Percentiles rank a stretch among this genome's conserved stretches.
phyloP scores from a whole-genome alignment of 192 early-diverging fungal genomes.

The Coemansia sp. region DNA sequence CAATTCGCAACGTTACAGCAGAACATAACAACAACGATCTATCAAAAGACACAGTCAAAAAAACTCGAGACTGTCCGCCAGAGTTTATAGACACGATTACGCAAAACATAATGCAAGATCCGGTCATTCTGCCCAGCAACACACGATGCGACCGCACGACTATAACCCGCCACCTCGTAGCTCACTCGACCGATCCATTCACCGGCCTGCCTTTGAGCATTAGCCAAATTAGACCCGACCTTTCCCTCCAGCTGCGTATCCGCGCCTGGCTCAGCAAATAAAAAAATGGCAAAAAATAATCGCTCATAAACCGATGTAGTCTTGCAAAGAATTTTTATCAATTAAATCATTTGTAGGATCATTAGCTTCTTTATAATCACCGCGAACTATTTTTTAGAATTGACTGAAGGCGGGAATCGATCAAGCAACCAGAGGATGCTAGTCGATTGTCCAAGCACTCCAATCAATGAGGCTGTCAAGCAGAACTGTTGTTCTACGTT shows the following conservation, averaged over 20 bases:
- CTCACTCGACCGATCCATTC: conserved; percentile 25
- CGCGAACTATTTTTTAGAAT: conserved; percentile 8
- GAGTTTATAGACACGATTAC: conserved; percentile 35
- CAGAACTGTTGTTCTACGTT: not conserved
- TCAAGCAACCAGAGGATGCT: not conserved
- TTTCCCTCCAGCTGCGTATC: conserved; percentile 18
- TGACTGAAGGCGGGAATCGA: conserved; percentile 8
- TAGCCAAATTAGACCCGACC: conserved; percentile 14
- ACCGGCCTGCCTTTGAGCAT: conserved; percentile 22
- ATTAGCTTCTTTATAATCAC: conserved; percentile 24
- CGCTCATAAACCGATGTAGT: conserved; percentile 47
- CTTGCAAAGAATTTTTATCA: conserved; percentile 17
- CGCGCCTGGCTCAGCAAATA: conserved; percentile 11
- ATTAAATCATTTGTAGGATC: conserved; percentile 23
- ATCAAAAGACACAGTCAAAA: not conserved
- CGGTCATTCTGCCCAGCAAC: conserved; percentile 23
- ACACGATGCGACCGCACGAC: conserved; percentile 26
- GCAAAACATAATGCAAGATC: conserved; percentile 24
- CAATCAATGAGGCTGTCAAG: not conserved
- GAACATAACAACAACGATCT: not conserved
- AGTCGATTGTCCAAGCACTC: not conserved
- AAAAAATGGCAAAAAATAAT: conserved; percentile 9
- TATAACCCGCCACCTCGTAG: conserved; percentile 16
- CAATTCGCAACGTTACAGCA: not conserved
- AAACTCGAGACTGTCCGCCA: conserved; percentile 9